Percentiles rank a stretch among this genome's conserved stretches.
phyloP scores from a whole-genome alignment of 1,284 basidiomycete genomes.

The Melampsora americana region DNA sequence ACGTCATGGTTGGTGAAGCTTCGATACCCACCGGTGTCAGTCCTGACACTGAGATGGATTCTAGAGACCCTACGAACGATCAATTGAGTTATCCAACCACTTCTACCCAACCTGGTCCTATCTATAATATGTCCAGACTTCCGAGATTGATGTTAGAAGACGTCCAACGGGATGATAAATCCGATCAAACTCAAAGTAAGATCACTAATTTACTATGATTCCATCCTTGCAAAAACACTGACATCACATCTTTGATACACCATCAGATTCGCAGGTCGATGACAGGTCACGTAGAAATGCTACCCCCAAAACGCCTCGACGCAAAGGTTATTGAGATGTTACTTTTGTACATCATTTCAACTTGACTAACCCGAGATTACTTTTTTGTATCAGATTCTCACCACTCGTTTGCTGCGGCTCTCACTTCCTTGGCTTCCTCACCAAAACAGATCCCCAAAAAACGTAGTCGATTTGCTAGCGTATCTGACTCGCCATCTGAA shows the following conservation, averaged over 20 bases:
- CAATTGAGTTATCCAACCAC: constrained; percentile 14
- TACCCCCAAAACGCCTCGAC: no score
- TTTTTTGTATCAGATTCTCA: no score
- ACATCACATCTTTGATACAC: no score
- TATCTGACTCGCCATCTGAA: constrained; percentile 10
- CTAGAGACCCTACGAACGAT: constrained; percentile 21
- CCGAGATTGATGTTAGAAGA: constrained; percentile 38
- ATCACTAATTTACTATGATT: not conserved
- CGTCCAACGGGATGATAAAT: not conserved
- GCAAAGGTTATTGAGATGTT: no score
- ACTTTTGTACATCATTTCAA: no score
- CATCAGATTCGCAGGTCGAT: no score
- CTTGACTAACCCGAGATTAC: no score
- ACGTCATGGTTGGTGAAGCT: constrained; percentile 22
- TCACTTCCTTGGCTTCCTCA: constrained; percentile 7
- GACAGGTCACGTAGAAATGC: no score
- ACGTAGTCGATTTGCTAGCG: not conserved
- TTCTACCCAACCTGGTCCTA: constrained; percentile 8
- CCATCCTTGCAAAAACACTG: no score
- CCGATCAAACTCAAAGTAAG: not conserved
- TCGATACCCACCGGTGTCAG: constrained; percentile 11
- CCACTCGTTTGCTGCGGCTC: no score
- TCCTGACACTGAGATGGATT: constrained; percentile 7
- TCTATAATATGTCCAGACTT: constrained; percentile 21
- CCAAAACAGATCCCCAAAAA: not conserved